These are phyloP conservation scores for Bretschneidera sinensis DNA, from an alignment of 345 rosid species.

Conservation along the genomic window DNA sequence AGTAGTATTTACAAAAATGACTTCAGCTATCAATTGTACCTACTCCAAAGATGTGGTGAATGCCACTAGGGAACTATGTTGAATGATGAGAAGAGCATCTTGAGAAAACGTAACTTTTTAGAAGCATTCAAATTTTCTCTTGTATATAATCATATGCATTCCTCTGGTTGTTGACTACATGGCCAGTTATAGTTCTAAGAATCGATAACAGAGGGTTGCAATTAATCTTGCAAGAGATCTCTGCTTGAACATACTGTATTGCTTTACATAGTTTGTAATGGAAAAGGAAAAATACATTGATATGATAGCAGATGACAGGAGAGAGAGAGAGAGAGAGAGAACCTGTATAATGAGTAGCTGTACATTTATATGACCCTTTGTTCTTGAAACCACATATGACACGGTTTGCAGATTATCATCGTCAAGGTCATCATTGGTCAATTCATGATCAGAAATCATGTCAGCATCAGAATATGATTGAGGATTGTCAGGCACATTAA, in stretches of 20 bases:
- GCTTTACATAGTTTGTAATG: no score
- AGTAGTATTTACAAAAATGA: no score
- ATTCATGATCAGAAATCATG: conserved; percentile 53
- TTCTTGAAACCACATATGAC: conserved; percentile 72
- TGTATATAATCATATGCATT: no score
- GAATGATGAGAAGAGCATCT: neutral
- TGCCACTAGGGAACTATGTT: neutral
- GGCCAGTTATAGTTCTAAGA: no score
- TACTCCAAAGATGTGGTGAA: no score
- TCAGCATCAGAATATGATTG: conserved; percentile 40
- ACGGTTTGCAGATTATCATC: conserved; percentile 72
- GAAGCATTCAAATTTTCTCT: no score
- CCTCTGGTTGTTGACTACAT: no score
- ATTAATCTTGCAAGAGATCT: no score
- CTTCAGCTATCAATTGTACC: neutral
- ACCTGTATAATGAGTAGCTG: conserved; percentile 83
- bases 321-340: conserved; percentile 11
- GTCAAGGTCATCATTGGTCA: conserved; percentile 49
- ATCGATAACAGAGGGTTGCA: no score
- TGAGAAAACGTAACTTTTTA: no score
- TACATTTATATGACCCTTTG: conserved; percentile 70
- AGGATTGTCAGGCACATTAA: conserved; percentile 38
- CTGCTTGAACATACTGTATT: neutral
- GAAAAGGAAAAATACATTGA: no score
- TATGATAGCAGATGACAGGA: neutral